Percentiles rank a stretch among this genome's conserved stretches.
Conservation (phyloP, 441 rosid genomes). For the Rhodomyrtus psidioides region DNA sequence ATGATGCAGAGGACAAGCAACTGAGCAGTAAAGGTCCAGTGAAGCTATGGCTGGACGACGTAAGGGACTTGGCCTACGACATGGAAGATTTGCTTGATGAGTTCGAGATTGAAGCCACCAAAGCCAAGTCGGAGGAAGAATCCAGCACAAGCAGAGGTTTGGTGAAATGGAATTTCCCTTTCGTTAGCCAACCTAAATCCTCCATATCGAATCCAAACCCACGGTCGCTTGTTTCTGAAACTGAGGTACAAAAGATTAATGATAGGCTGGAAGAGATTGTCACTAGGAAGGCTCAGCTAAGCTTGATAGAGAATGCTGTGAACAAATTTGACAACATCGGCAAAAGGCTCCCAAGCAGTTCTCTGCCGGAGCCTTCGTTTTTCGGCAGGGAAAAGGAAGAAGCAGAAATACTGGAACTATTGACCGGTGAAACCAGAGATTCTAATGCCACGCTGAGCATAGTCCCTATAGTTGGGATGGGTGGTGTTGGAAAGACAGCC, state of each 20-base stretch:
- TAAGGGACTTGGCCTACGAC: background rate
- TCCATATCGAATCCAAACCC: background rate
- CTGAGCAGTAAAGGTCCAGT: accelerated
- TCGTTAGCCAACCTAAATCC: background rate
- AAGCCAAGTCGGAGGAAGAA: background rate
- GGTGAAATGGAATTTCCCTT: background rate
- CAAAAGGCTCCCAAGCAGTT: too few species aligned
- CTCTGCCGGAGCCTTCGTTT: too few species aligned
- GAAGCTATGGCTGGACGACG: background rate
- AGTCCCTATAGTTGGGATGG: too few species aligned
- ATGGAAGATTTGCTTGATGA: background rate
- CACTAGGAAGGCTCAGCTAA: too few species aligned
- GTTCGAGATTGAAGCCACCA: background rate
- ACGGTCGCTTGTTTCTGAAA: accelerated
- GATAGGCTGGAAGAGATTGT: too few species aligned
- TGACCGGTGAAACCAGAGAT: too few species aligned
- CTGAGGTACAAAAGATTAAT: accelerated
- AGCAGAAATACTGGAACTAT: too few species aligned
- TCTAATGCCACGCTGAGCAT: too few species aligned
- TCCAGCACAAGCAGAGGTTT: background rate
- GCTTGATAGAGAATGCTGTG: too few species aligned
- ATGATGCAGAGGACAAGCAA: background rate
- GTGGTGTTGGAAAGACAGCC: too few species aligned
- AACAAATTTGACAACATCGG: too few species aligned
- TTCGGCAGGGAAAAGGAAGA: too few species aligned